Evolutionary conservation across 352 stramenopile species (phyloP).

Genomic region (Thraustochytrium sp.): DNA sequence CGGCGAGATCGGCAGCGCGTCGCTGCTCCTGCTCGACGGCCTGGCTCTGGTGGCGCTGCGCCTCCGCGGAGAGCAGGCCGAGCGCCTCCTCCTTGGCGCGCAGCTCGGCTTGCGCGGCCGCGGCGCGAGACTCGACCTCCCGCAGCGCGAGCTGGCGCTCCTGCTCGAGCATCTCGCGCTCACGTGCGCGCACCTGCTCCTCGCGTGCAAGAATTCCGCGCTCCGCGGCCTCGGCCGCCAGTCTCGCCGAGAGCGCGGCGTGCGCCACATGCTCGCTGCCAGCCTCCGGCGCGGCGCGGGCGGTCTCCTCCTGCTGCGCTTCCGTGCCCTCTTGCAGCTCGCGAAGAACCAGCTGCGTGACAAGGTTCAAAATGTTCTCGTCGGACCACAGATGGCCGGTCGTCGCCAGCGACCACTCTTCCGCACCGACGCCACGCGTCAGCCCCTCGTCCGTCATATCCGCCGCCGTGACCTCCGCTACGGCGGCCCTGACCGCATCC

Average conservation of each 20-base stretch:
- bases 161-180: neutral
- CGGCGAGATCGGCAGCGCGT: neutral
- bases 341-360: neutral
- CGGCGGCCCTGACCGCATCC: neutral
- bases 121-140: neutral
- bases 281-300: no score
- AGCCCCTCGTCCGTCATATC: no score
- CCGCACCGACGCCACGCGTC: no score
- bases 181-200: neutral
- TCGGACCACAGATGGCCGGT: neutral
- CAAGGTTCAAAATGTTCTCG: constrained; percentile 3
- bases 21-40: neutral
- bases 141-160: neutral
- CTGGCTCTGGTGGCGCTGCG: neutral
- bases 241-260: neutral
- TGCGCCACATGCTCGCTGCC: neutral
- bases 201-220: neutral
- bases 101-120: neutral
- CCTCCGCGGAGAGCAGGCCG: neutral
- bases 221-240: neutral
- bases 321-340: neutral
- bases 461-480: no score
- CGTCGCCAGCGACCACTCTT: neutral
- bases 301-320: neutral
- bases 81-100: neutral